phyloP scores from a whole-genome alignment of 75 land plant genomes.

The Picea glauca region DNA sequence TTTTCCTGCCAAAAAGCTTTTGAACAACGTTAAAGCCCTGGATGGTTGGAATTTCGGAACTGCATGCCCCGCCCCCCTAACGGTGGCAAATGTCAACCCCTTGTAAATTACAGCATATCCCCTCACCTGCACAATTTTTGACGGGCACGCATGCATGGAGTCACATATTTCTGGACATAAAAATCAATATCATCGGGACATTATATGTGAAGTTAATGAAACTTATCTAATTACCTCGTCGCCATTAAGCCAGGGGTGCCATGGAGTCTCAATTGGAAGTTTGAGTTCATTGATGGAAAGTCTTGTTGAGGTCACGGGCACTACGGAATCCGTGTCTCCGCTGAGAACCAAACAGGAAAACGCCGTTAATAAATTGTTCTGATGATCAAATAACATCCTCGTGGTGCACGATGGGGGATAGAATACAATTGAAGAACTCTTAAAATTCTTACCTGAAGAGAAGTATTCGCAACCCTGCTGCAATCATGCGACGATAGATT shows the following conservation, averaged over 20 bases:
- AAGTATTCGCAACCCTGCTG: slow-evolving; percentile 60
- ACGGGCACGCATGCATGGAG: too few relatives aligned
- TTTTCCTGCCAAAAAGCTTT: slow-evolving; percentile 8
- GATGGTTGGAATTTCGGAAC: slow-evolving; percentile 38
- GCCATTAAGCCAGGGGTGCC: slow-evolving; percentile 32
- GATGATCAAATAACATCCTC: too few relatives aligned
- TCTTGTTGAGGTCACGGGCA: slow-evolving; percentile 38
- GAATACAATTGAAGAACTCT: slow-evolving; percentile 14
- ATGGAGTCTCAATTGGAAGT: slow-evolving; percentile 24
- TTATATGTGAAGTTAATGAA: neutral
- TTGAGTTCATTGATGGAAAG: slow-evolving; percentile 20
- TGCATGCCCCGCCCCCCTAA: slow-evolving; percentile 69
- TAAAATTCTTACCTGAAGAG: slow-evolving; percentile 13
- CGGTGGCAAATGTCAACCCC: slow-evolving; percentile 44
- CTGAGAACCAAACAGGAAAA: slow-evolving; percentile 20
- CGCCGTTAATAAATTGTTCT: neutral
- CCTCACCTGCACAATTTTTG: slow-evolving; percentile 31
- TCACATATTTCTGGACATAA: slow-evolving; percentile 16
- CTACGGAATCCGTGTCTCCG: slow-evolving; percentile 50
- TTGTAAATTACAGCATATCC: slow-evolving; percentile 49
- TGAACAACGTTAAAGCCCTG: too few relatives aligned
- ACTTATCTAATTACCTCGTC: neutral
- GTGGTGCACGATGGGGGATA: slow-evolving; percentile 26
- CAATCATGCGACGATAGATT: slow-evolving; percentile 72
- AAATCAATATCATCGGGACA: slow-evolving; percentile 11